Base-by-base conservation (phyloP, 768 basidiomycete species). In the Boletus barrowsii region DNA sequence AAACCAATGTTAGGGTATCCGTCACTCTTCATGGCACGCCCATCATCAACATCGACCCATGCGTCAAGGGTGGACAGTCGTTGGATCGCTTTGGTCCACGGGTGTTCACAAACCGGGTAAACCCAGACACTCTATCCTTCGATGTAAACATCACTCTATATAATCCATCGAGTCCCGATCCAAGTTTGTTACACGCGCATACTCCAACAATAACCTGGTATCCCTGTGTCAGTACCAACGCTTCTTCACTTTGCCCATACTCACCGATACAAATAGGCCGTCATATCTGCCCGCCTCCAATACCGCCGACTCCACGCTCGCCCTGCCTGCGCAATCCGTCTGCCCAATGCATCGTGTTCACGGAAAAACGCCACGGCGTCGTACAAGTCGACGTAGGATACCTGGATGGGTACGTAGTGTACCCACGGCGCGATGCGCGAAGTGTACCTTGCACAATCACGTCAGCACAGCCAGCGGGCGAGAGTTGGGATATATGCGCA, bases 321-420 rank as follows among this genome's bases (percentile, higher is more conserved):
- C 0, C 88, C 86, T 0, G 78, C 74, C 3, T 65, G 51, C 0
- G 84, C 88, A 36, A 89, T 87, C 50, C 74, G 77, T 43, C 65
- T 64, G 1, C 79, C 87, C 42, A 87, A 62, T 1, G 73, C 78
- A 49, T 90, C 86, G 58, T 89, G 87, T 0, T 74, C 82, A 0
- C 83, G 80, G 72, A 90, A 90, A 74, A 93, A 93, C 1, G 83
- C 69, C 42, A 88, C 75, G 4, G 83, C 74, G 57, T 91, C 90
- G 65, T 87, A 80, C 4, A 91, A 67, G 67, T 90, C 87, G 0
- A 79, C 76, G 14, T 86, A 77, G 57, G 87, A 84, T 0, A 86
- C 55, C 57, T 83, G 80, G 5, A 89, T 73, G 2, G 88, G 88
- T 1, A 90, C 76, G 63, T 89, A 90, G 66, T 89, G 88, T 11